Evolutionary conservation across 2,329 filamentous ascomycete species (phyloP), one percentile per base, ranked within the genome.

Genomic region (Aspergillus flavus): DNA sequence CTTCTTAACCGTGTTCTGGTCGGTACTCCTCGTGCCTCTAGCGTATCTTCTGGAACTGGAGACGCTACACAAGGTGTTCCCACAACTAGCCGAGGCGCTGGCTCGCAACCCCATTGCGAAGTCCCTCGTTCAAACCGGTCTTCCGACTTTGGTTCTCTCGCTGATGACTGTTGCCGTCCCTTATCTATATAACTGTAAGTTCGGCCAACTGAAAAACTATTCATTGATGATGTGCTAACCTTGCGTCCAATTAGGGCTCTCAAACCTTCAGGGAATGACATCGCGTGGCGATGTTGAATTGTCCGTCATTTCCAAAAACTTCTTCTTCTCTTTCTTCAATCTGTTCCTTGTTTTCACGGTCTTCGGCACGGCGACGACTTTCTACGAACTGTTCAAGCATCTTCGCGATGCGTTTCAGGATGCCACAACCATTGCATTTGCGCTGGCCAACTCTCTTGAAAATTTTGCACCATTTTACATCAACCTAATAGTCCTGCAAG

Each of bases 281-380:
- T 98, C 95, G 0, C 92, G 93, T 70, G 93, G 93, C 52, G 95
- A 99, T 66, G 89, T 99, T 26, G 95, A 98, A 77, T 84, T 99
- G 7, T 98, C 95, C 0, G 85, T 96, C 52, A 94, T 99, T 68
- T 97, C 93, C 59, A 99, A 99, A 81, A 99, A 98, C 78, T 99
- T 98, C 81, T 97, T 98, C 84, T 99, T 99, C 76, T 94, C 91
- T 11, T 99, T 99, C 79, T 98, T 99, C 86, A 99, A 99, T 79
- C 92, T 98, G 62, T 99, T 99, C 79, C 86, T 98, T 57, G 87
- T 98, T 52, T 97, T 98, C 76, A 96, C 94, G 1, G 86, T 95
- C 30, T 91, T 96, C 53, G 91, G 91, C 59, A 93, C 93, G 5
- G 92, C 88, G 1, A 88, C 90, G 45, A 87, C 89, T 59, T 91